Conservation (phyloP, 2,329 filamentous ascomycete genomes). For the Epichloe bromicola region DNA sequence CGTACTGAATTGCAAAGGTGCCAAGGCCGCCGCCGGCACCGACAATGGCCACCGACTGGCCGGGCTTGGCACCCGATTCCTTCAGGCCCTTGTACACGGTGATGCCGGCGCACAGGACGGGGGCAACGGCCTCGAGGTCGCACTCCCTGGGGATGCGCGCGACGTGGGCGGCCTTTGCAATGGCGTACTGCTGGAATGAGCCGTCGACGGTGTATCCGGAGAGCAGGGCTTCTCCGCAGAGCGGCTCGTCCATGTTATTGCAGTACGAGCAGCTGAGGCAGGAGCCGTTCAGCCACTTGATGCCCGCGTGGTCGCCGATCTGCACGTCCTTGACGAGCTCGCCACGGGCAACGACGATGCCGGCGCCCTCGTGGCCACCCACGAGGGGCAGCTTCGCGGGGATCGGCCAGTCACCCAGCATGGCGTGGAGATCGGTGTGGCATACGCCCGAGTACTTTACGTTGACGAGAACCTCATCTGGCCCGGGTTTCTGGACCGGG, state of each 20-base stretch:
- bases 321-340: slow-evolving; percentile 64
- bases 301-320: slow-evolving; percentile 73
- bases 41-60: slow-evolving; percentile 71
- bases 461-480: slow-evolving; percentile 85
- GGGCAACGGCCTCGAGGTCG: slow-evolving; percentile 63
- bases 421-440: slow-evolving; percentile 70
- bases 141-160: slow-evolving; percentile 71
- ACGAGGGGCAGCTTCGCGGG: slow-evolving; percentile 74
- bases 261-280: slow-evolving; percentile 80
- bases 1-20: slow-evolving; percentile 70
- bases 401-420: slow-evolving; percentile 85
- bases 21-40: slow-evolving; percentile 78
- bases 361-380: slow-evolving; percentile 69
- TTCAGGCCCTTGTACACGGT: slow-evolving; percentile 89
- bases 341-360: slow-evolving; percentile 69
- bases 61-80: slow-evolving; percentile 61
- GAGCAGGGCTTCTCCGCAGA: slow-evolving; percentile 61
- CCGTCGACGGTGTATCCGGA: slow-evolving; percentile 92
- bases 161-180: slow-evolving; percentile 77
- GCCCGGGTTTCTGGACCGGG: slow-evolving; percentile 64
- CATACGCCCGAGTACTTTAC: slow-evolving; percentile 85
- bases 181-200: slow-evolving; percentile 82
- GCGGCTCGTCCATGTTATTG: slow-evolving; percentile 65
- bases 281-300: slow-evolving; percentile 88
- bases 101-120: slow-evolving; percentile 73